Conservation (phyloP, 1,284 basidiomycete genomes). For the Quambalaria eucalypti region DNA sequence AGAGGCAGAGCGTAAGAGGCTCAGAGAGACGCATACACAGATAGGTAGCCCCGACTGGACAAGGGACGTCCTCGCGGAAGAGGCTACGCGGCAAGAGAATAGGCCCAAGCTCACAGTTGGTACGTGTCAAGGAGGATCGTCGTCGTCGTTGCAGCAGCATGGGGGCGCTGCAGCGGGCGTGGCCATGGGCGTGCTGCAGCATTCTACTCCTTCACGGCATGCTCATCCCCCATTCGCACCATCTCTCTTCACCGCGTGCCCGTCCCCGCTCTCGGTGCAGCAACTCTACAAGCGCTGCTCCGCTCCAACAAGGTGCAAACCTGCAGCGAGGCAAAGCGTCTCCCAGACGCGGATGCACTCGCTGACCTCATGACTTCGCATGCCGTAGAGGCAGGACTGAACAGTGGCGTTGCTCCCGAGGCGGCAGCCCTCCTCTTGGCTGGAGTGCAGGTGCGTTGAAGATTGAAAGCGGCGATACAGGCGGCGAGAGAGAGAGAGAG, state of each 20-base stretch:
- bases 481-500: no score
- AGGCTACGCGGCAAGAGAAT: conserved; percentile 11
- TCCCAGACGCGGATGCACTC: conserved; percentile 47
- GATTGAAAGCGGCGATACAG: no score
- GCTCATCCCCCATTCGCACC: no score
- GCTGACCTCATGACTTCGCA: conserved; percentile 48
- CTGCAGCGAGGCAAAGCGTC: conserved; percentile 46
- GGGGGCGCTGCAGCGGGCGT: neutral
- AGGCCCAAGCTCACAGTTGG: neutral
- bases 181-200: neutral
- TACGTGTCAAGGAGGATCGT: neutral
- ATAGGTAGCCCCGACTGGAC: conserved; percentile 42
- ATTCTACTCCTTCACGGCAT: no score
- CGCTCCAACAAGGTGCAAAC: conserved; percentile 32
- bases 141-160: no score
- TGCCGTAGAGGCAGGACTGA: conserved; percentile 47
- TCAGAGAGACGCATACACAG: conserved; percentile 32
- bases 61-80: conserved; percentile 20
- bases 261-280: no score
- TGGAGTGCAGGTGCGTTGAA: conserved; percentile 39
- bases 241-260: no score
- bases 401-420: conserved; percentile 42
- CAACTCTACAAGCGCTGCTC: conserved; percentile 35
- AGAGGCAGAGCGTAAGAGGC: conserved; percentile 37
- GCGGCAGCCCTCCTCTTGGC: conserved; percentile 44